Evolutionary conservation across 2,329 filamentous ascomycete genomes (phyloP).

Genomic region (Exophiala calicioides): DNA sequence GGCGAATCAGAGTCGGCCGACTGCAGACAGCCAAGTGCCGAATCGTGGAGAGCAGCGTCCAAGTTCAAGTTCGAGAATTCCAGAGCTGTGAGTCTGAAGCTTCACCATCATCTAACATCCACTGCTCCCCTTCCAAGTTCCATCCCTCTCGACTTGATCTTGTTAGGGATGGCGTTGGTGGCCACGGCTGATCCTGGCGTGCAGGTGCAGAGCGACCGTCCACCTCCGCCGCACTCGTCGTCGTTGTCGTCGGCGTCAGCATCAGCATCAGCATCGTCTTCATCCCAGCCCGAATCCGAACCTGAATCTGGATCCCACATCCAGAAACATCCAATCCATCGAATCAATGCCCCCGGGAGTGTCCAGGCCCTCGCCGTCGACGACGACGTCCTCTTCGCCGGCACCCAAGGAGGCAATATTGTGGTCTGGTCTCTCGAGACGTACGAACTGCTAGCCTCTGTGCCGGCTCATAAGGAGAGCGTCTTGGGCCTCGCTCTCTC

Average conservation of each 20-base stretch:
- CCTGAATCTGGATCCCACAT: no score
- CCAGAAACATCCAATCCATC: slow-evolving; percentile 23
- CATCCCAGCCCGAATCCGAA: neutral
- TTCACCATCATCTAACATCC: no score
- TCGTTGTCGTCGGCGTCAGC: no score
- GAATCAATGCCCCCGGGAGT: slow-evolving; percentile 29
- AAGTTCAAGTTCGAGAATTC: no score
- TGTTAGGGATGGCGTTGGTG: no score
- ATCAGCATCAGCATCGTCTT: slow-evolving; percentile 5
- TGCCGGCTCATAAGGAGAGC: slow-evolving; percentile 89
- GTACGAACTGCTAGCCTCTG: slow-evolving; percentile 74
- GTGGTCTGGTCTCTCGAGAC: slow-evolving; percentile 85
- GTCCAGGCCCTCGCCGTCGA: slow-evolving; percentile 77
- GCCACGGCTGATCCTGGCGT: slow-evolving; percentile 14
- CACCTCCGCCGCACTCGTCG: no score
- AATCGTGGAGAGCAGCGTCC: slow-evolving; percentile 4
- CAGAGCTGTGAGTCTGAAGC: no score
- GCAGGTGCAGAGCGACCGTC: no score
- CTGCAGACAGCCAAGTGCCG: slow-evolving; percentile 6
- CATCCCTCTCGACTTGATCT: no score
- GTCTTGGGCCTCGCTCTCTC: slow-evolving; percentile 84
- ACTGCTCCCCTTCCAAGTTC: no score
- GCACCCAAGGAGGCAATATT: slow-evolving; percentile 91
- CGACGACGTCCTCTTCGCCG: slow-evolving; percentile 80
- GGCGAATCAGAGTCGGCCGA: slow-evolving; percentile 15